Percentiles rank a stretch among this genome's conserved stretches.
These are phyloP conservation scores for Xylaria polymorpha DNA, from an alignment of 2,329 filamentous ascomycete species.

Conservation along the genomic window DNA sequence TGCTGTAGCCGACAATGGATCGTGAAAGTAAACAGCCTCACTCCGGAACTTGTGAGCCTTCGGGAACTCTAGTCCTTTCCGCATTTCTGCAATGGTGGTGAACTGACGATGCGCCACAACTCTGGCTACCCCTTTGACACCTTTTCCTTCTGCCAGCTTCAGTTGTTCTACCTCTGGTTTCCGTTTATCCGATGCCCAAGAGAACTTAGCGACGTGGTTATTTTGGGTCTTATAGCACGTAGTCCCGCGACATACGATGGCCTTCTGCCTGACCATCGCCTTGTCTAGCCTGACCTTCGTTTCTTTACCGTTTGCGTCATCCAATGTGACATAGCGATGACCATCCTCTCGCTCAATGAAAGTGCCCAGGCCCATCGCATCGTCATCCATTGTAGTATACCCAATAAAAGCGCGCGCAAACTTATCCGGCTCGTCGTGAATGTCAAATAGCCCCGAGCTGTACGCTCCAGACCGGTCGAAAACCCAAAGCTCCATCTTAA, in stretches of 20 bases:
- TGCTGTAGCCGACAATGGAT: neutral
- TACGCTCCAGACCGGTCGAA: conserved; percentile 22
- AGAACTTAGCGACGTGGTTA: conserved; percentile 2
- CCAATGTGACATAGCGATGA: neutral
- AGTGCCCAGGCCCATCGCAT: neutral
- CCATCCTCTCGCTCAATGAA: neutral
- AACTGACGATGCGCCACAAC: conserved; percentile 11
- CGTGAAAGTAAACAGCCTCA: neutral
- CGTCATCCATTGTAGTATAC: conserved; percentile 23
- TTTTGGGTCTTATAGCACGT: conserved; percentile 5
- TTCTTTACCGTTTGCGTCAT: neutral
- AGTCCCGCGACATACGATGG: conserved; percentile 5
- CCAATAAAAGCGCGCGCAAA: conserved; percentile 22
- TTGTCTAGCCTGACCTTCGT: neutral
- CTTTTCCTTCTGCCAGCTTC: neutral
- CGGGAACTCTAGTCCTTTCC: conserved; percentile 1
- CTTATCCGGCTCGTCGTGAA: conserved; percentile 1
- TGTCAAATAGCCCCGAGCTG: conserved; percentile 16
- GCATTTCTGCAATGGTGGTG: conserved; percentile 2
- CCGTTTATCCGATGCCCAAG: neutral
- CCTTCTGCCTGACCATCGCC: neutral
- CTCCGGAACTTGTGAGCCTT: neutral
- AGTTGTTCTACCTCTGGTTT: neutral
- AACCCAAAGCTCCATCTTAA: conserved; percentile 27
- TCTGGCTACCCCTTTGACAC: neutral